These are phyloP conservation scores for Corynascus novoguineensis DNA, from an alignment of 495 filamentous ascomycete genomes.

Conservation along the genomic window DNA sequence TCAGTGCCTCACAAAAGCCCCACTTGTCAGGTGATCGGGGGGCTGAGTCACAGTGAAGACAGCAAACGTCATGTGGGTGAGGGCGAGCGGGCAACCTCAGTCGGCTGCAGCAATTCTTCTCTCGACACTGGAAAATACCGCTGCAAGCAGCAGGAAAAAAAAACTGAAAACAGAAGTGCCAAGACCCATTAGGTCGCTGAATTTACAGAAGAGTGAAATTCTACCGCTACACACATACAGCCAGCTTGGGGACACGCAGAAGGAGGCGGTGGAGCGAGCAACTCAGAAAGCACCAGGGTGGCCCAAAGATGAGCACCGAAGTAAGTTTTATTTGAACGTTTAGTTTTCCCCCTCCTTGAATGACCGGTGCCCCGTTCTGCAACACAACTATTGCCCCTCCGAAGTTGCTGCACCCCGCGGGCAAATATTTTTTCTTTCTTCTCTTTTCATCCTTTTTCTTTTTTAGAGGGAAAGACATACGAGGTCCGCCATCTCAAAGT, in stretches of 20 bases:
- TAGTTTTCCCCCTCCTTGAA: neutral
- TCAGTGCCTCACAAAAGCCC: conserved; percentile 3
- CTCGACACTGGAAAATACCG: conserved; percentile 4
- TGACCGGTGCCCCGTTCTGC: conserved; percentile 2
- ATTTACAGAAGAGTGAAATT: neutral
- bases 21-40: conserved; percentile 30
- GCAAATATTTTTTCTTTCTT: neutral
- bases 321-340: conserved; percentile 27
- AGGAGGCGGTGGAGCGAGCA: conserved; percentile 20
- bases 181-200: neutral
- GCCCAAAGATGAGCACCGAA: conserved; percentile 32
- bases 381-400: conserved; percentile 22
- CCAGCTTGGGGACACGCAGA: neutral
- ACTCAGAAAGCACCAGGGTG: conserved; percentile 9
- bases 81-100: conserved; percentile 8
- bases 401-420: neutral
- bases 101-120: conserved; percentile 8
- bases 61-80: conserved; percentile 29
- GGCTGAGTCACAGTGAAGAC: conserved; percentile 28
- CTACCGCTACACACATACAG: neutral
- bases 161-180: neutral
- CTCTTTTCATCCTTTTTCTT: too few species aligned
- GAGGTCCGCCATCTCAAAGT: neutral
- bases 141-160: neutral
- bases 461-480: too few species aligned